A percentile compares a stretch with the other conserved stretches of the same genome.
These are phyloP conservation scores for Rubia yunnanensis DNA, from an alignment of 257 asterid genomes.

Conservation along the genomic window DNA sequence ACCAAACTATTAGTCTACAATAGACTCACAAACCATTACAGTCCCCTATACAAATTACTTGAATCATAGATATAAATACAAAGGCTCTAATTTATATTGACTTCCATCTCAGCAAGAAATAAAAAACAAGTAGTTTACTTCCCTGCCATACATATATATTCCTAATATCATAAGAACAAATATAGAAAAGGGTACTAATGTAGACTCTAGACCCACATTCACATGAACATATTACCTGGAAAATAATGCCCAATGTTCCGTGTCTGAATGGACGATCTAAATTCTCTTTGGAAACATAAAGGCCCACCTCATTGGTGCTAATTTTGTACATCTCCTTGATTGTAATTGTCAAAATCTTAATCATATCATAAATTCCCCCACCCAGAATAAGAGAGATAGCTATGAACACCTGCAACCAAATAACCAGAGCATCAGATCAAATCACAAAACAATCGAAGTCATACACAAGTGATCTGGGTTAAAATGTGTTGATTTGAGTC, in stretches of 20 bases:
- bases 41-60: too few relatives aligned
- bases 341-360: slow-evolving; percentile 64
- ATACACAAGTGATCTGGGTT: too few relatives aligned
- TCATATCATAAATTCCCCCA: slow-evolving; percentile 81
- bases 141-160: background rate
- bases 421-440: slow-evolving; percentile 1
- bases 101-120: background rate
- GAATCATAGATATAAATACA: too few relatives aligned
- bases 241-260: slow-evolving; percentile 76
- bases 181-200: background rate
- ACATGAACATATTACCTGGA: slow-evolving; percentile 51
- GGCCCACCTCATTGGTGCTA: slow-evolving; percentile 32
- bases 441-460: background rate
- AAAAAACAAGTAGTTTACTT: background rate
- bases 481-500: too few relatives aligned
- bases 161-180: background rate
- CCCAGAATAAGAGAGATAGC: slow-evolving; percentile 84
- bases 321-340: slow-evolving; percentile 38
- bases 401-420: slow-evolving; percentile 59
- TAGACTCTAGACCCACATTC: background rate
- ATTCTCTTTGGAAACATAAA: slow-evolving; percentile 42
- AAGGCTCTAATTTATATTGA: background rate
- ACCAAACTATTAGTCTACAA: too few relatives aligned
- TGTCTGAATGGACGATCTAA: slow-evolving; percentile 78
- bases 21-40: too few relatives aligned